Evolutionary conservation across 2,329 filamentous ascomycete species (phyloP).

Genomic region (Talaromyces albobiverticillius): DNA sequence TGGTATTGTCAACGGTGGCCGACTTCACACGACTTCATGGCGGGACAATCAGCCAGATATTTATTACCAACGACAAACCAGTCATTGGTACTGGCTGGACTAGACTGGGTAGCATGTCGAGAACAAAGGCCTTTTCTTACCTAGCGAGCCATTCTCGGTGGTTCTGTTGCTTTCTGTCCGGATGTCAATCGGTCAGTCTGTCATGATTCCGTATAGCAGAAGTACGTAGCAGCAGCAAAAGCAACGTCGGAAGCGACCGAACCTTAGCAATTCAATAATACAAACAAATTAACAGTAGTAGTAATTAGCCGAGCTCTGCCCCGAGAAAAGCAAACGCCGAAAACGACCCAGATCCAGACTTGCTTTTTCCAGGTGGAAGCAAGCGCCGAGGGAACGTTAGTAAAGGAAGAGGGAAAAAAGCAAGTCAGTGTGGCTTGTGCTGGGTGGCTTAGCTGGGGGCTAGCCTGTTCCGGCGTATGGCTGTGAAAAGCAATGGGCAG

Average conservation of each 20-base stretch:
- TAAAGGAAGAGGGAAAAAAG: too few relatives aligned
- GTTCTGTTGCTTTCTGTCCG: not conserved
- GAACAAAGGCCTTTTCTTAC: too few relatives aligned
- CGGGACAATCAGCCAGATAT: not conserved
- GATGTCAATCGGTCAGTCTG: not conserved
- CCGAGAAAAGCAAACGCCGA: not conserved
- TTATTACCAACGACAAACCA: not conserved
- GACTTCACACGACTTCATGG: not conserved
- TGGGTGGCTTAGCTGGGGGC: too few relatives aligned
- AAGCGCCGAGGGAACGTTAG: too few relatives aligned
- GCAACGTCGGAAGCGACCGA: not conserved
- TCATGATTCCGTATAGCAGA: not conserved
- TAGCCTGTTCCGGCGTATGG: too few relatives aligned
- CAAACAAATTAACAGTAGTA: not conserved
- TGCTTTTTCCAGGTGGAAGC: not conserved
- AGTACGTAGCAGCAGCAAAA: not conserved
- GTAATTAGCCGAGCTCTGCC: not conserved
- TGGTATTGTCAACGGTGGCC: not conserved
- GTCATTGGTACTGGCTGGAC: not conserved
- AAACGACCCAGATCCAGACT: not conserved
- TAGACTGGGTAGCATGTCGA: too few relatives aligned
- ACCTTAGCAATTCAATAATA: not conserved
- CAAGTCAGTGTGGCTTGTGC: too few relatives aligned
- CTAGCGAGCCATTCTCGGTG: not conserved
- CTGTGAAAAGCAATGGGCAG: too few relatives aligned